phyloP scores from a whole-genome alignment of 139 green algal species.

The Mychonastes homosphaera region DNA sequence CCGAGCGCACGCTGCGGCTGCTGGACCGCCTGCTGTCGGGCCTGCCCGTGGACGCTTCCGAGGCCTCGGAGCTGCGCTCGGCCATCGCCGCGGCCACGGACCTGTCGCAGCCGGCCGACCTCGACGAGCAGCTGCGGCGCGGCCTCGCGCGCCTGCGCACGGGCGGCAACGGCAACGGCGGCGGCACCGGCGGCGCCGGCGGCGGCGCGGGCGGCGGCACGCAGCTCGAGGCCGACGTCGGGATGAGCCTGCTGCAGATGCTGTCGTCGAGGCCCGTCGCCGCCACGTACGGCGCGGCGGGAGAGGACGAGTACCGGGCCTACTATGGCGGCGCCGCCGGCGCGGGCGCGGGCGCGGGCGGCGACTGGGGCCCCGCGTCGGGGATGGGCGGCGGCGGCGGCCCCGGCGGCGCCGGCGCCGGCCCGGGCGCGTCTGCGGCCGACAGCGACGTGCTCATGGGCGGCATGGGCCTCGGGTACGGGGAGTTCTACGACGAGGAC shows the following conservation, averaged over 20 bases:
- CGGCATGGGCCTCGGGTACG: too few relatives aligned
- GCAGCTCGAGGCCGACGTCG: slow-evolving; percentile 13
- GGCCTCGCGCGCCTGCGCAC: slow-evolving; percentile 3
- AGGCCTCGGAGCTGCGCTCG: slow-evolving; percentile 37
- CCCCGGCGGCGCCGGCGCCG: too few relatives aligned
- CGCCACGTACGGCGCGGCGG: neutral
- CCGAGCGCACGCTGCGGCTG: slow-evolving; percentile 52
- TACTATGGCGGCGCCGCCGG: neutral
- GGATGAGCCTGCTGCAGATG: slow-evolving; percentile 38
- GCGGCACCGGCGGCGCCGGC: too few relatives aligned
- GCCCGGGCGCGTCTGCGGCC: neutral
- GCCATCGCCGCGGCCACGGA: slow-evolving; percentile 35
- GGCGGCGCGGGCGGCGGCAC: too few relatives aligned
- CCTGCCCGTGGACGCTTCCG: slow-evolving; percentile 11
- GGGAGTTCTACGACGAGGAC: slow-evolving; percentile 28
- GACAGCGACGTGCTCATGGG: neutral
- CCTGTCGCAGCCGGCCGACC: slow-evolving; percentile 42
- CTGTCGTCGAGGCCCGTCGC: slow-evolving; percentile 15
- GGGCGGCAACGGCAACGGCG: too few relatives aligned
- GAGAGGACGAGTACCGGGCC: too few relatives aligned
- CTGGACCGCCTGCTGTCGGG: slow-evolving; percentile 44
- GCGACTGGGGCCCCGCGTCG: too few relatives aligned
- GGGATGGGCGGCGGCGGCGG: too few relatives aligned
- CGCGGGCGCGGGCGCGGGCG: too few relatives aligned
- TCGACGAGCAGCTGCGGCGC: slow-evolving; percentile 48